These are phyloP conservation scores for Phyllosticta paracitricarpa DNA, from an alignment of 2,329 filamentous ascomycete species.

Conservation along the genomic window DNA sequence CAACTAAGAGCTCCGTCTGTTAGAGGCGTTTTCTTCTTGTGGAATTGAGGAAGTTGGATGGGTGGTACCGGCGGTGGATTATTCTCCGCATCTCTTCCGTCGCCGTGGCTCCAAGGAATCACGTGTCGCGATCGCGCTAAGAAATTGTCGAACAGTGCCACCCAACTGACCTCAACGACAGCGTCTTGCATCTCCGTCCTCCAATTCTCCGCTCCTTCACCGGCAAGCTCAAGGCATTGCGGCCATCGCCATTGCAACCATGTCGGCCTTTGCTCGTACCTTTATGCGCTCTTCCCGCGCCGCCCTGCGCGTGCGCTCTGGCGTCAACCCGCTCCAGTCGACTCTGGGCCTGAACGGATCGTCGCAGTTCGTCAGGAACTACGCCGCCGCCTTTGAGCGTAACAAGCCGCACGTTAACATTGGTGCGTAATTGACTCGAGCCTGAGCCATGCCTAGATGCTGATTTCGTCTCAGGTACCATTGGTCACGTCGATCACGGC, in stretches of 20 bases:
- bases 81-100: constrained; percentile 1
- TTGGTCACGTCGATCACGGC: constrained; percentile 99
- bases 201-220: constrained; percentile 18
- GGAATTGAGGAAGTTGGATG: background rate
- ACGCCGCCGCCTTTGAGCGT: constrained; percentile 65
- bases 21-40: background rate
- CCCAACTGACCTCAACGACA: background rate
- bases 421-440: constrained; percentile 44
- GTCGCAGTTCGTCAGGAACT: constrained; percentile 50
- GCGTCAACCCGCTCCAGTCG: constrained; percentile 67
- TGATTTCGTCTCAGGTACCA: constrained; percentile 58
- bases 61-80: background rate
- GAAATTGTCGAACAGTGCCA: constrained; percentile 14
- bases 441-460: constrained; percentile 8
- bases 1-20: constrained; percentile 10
- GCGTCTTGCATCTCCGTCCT: constrained; percentile 14
- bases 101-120: background rate
- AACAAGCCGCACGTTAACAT: constrained; percentile 98
- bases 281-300: constrained; percentile 74
- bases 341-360: constrained; percentile 54
- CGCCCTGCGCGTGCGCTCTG: constrained; percentile 55
- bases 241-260: constrained; percentile 36
- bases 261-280: constrained; percentile 74
- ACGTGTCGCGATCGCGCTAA: constrained; percentile 16
- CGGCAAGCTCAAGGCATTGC: constrained; percentile 1